Evolutionary conservation across 2,329 filamentous ascomycete species (phyloP), one percentile per base, ranked within the genome.

Genomic region (Moelleriella libera): DNA sequence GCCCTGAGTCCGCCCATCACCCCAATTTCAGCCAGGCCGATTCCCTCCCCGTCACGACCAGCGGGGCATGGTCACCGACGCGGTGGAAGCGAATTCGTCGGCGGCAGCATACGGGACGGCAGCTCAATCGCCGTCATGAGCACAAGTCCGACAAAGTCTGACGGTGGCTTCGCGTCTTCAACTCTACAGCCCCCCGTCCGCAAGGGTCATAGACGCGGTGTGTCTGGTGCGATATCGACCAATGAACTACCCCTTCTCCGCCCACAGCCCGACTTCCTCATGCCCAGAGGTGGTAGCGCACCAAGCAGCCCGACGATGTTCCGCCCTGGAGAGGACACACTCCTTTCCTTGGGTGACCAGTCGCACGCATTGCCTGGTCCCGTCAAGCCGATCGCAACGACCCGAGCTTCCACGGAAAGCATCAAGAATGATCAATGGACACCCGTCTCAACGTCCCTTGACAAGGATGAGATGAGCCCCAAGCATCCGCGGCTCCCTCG

Each of bases 1-100:
- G 63, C 73, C n/a, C 58, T 78, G 28, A 76, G 71, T 46, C 76
- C 78, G 11, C 72, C 76, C 0, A 63, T 73, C 12, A 75, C 75
- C n/a, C 74, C 77, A 10, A 64, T 67, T 12, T 75, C 75, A 4
- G 66, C 69, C 2, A 64, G 67, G 39, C 60, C 68, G 1, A 62
- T 68, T 14, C 75, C 80, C n/a, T 74, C 76, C 6, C 72, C 80
- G 14, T 69, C 74, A 21, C 72, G 78, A 50, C 68, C 75, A 29
- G 66, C 68, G 32, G 80, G 82, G 28, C 85, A 88, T 59, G 81
- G 83, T 31, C 89, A 95, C 62, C 76, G 82, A 56, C 78, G 89
- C 57, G 85, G 85, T 47, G 84, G 81, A 30, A 95, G 88, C 60
- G 88, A 95, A 61, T 88, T 94, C 57, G 85, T 94, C 44, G 87